Evolutionary conservation across 192 early-diverging fungal genomes (phyloP).

Genomic region (Coemansia sp.): DNA sequence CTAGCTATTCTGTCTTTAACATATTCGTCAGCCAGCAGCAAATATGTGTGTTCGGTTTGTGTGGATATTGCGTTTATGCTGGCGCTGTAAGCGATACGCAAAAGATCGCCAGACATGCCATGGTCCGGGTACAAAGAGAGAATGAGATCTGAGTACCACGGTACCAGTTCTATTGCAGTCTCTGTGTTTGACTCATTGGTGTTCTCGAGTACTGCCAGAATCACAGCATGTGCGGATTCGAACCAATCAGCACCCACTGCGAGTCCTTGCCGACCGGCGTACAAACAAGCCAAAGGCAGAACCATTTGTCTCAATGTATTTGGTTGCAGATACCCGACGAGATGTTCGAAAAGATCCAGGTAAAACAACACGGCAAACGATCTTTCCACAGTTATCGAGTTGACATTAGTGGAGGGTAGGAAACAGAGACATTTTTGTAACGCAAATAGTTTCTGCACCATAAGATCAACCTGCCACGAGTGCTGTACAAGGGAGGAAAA

Average conservation of each 20-base stretch:
- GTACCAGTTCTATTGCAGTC: slow-evolving; percentile 9
- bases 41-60: neutral
- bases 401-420: neutral
- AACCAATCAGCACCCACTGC: slow-evolving; percentile 23
- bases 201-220: slow-evolving; percentile 27
- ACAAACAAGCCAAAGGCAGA: slow-evolving; percentile 27
- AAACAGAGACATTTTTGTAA: slow-evolving; percentile 22
- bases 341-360: slow-evolving; percentile 41
- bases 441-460: slow-evolving; percentile 13
- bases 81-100: slow-evolving; percentile 34
- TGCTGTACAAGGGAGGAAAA: neutral
- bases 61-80: slow-evolving; percentile 7
- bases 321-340: neutral
- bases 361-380: slow-evolving; percentile 30
- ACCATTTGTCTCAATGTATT: slow-evolving; percentile 11
- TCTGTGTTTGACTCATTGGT: neutral
- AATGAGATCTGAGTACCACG: slow-evolving; percentile 35
- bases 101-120: slow-evolving; percentile 20
- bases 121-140: slow-evolving; percentile 18
- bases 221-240: slow-evolving; percentile 42
- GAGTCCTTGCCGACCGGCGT: neutral
- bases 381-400: neutral
- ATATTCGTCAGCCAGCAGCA: neutral
- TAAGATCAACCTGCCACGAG: neutral
- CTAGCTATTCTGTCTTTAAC: slow-evolving; percentile 10